Evolutionary conservation across 169 alveolate genomes (phyloP).

Genomic region (Eimeria acervulina): DNA sequence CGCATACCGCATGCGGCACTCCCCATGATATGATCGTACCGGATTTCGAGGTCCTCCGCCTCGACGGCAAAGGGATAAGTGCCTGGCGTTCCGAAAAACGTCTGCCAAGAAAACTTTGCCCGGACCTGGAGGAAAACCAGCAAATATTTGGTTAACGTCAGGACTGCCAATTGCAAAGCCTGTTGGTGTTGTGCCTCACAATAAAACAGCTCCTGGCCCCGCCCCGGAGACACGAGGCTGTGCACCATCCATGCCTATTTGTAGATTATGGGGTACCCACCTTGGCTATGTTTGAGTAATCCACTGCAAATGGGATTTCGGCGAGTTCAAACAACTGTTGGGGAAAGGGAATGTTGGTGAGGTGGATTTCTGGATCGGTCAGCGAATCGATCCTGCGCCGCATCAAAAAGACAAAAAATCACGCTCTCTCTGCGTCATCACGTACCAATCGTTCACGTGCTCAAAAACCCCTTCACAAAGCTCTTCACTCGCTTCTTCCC

Average conservation of each 20-base stretch:
- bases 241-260: background rate
- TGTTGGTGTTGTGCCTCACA: too few species aligned
- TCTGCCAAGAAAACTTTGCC: conserved; percentile 89
- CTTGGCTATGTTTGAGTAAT: conserved; percentile 89
- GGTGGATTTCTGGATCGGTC: conserved; percentile 89
- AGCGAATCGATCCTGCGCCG: conserved; percentile 86
- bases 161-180: too few species aligned
- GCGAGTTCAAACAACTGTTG: conserved; percentile 90
- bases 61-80: conserved; percentile 84
- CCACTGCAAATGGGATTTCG: conserved; percentile 90
- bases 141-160: background rate
- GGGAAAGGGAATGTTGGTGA: conserved; percentile 91
- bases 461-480: background rate
- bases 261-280: background rate
- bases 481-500: background rate
- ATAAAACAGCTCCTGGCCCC: background rate
- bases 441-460: background rate
- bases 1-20: background rate
- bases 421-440: background rate
- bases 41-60: conserved; percentile 88
- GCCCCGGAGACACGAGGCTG: background rate
- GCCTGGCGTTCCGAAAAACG: conserved; percentile 84
- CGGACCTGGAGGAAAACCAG: conserved; percentile 78
- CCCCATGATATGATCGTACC: conserved; percentile 21
- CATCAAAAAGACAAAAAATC: background rate